Conservation (phyloP, 805 yeast species). For the Sugiyamaella valdiviana region DNA sequence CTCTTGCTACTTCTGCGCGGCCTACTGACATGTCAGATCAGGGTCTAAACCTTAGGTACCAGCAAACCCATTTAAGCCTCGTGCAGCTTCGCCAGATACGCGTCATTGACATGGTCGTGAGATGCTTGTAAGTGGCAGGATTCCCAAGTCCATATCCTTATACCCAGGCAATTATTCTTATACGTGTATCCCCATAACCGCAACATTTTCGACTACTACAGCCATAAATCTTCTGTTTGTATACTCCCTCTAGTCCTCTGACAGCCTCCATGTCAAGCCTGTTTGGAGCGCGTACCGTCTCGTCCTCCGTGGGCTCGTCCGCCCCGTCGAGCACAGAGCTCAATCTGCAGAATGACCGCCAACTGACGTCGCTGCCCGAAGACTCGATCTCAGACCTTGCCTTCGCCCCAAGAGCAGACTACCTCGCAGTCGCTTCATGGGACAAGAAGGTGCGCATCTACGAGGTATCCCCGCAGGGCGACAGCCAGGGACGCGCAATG, state of each 20-base stretch:
- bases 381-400: slow-evolving; percentile 80
- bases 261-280: slow-evolving; percentile 7
- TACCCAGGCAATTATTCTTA: too few species aligned
- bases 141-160: too few species aligned
- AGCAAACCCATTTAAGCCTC: too few species aligned
- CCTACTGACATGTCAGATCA: too few species aligned
- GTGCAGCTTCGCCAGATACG: too few species aligned
- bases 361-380: slow-evolving; percentile 72
- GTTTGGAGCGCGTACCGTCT: slow-evolving; percentile 1
- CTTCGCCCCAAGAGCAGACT: slow-evolving; percentile 82
- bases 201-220: too few species aligned
- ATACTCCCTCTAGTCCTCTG: neutral
- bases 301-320: neutral
- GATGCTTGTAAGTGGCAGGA: too few species aligned
- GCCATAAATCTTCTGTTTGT: neutral
- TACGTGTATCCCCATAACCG: too few species aligned
- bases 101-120: too few species aligned
- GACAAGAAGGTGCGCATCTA: slow-evolving; percentile 90
- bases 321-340: slow-evolving; percentile 9
- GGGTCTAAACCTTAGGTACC: too few species aligned
- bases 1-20: too few species aligned
- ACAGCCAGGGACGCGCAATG: slow-evolving; percentile 80
- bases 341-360: slow-evolving; percentile 19
- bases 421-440: slow-evolving; percentile 83
- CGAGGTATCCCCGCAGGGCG: slow-evolving; percentile 71